phyloP scores from a whole-genome alignment of 306 rosid species.

The Acacia melanoxylon region DNA sequence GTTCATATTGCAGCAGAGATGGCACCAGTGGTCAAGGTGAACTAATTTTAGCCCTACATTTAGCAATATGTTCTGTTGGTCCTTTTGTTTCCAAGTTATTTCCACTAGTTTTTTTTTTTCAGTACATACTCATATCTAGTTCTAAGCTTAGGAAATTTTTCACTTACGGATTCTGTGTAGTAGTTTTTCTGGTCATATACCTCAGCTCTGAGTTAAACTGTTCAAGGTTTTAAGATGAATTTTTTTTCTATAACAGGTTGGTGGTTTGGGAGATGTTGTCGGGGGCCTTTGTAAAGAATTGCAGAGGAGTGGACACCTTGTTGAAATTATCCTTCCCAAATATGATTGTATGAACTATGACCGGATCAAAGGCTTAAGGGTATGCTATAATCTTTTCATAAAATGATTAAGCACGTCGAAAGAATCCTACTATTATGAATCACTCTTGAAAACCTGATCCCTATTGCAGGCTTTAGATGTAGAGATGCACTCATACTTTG shows the following conservation, averaged over 20 bases:
- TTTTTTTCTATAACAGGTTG: slow-evolving; percentile 63
- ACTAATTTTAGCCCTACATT: slow-evolving; percentile 26
- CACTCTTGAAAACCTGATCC: slow-evolving; percentile 21
- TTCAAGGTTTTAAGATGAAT: not conserved
- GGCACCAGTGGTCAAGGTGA: slow-evolving; percentile 98
- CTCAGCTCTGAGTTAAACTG: slow-evolving; percentile 17
- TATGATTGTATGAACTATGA: slow-evolving; percentile 79
- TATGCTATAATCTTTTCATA: slow-evolving; percentile 38
- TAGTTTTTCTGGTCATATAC: not conserved
- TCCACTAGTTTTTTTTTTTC: no score
- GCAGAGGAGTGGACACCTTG: slow-evolving; percentile 89
- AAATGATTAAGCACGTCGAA: slow-evolving; percentile 20
- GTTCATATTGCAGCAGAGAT: slow-evolving; percentile 96
- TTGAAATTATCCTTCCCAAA: slow-evolving; percentile 51
- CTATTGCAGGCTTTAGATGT: slow-evolving; percentile 67
- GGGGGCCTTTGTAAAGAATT: slow-evolving; percentile 84
- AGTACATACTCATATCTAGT: not conserved
- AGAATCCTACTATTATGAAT: slow-evolving; percentile 22
- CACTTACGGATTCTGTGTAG: not conserved
- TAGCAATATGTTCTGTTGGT: not conserved
- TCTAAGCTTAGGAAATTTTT: not conserved
- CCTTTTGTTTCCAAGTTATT: not conserved
- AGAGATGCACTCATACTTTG: slow-evolving; percentile 74
- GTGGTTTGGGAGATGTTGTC: slow-evolving; percentile 95
- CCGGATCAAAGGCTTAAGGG: slow-evolving; percentile 65